Conservation (phyloP, 2,329 filamentous ascomycete species). For the Clonostachys rosea region DNA sequence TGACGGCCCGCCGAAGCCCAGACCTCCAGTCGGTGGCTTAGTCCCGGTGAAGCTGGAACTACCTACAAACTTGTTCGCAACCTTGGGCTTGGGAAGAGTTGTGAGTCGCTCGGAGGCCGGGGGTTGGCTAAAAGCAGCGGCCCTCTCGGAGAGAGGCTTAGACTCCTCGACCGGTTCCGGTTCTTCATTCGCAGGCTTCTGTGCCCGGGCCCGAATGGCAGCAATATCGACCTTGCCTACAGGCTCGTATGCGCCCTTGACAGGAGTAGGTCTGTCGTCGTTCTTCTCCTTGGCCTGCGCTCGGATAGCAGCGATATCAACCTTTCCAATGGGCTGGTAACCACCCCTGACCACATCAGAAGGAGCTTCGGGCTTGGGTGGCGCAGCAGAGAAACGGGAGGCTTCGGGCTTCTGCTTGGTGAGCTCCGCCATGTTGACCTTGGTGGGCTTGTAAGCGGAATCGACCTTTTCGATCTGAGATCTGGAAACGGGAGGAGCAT, state of each 20-base stretch:
- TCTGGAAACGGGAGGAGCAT: conserved; percentile 87
- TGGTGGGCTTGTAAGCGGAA: conserved; percentile 90
- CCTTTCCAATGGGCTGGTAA: conserved; percentile 93
- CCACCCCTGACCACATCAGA: conserved; percentile 73
- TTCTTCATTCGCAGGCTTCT: conserved; percentile 49
- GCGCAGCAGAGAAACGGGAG: conserved; percentile 50
- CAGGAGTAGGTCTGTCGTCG: conserved; percentile 76
- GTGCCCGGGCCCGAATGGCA: conserved; percentile 80
- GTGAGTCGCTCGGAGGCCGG: conserved; percentile 73
- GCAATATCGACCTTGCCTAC: conserved; percentile 96
- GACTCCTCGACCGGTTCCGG: conserved; percentile 27
- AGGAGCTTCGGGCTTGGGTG: conserved; percentile 7
- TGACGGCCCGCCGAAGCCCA: conserved; percentile 57
- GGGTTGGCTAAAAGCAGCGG: conserved; percentile 61
- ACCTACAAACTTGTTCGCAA: conserved; percentile 81
- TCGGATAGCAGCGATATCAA: conserved; percentile 92
- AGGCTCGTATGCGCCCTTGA: conserved; percentile 93
- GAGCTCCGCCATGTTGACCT: conserved; percentile 87
- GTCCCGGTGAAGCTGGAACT: conserved; percentile 76
- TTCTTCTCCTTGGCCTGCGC: conserved; percentile 63
- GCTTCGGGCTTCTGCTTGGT: conserved; percentile 67
- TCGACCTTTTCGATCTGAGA: conserved; percentile 88
- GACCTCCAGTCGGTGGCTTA: conserved; percentile 72
- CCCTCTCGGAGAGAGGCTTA: conserved; percentile 70
- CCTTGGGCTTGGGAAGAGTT: conserved; percentile 88